Evolutionary conservation across 192 early-diverging fungal species (phyloP), one percentile per base, ranked within the genome.

Genomic region (Coemansia sp.): DNA sequence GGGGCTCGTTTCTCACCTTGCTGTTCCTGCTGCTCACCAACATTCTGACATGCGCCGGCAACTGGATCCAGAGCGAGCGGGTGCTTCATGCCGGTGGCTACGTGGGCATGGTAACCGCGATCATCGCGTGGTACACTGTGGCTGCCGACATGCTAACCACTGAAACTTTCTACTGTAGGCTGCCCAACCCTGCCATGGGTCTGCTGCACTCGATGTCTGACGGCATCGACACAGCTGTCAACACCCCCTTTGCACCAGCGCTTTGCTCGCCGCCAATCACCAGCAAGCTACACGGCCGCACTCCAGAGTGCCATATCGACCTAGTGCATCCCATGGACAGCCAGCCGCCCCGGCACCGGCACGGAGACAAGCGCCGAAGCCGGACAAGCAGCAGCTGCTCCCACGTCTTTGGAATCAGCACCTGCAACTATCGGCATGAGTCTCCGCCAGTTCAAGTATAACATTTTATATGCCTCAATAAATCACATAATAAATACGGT

Each of bases 401-500:
- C 17, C 20, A 30, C 45, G 14, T 23, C 5, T 28, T 26, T 15
- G 26, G 45, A 21, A 11, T 36, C 26, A 8, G 26, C 37, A 41
- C 9, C 51, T 45, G 43, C 43, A 45, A 10, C 10, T 11, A 20
- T 45, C 3, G 38, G 38, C 38, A 39, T 39, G 38, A 6, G 50
- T 20, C 16, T 17, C 50, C 23, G 23, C 23, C 23, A 26, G 23
- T 4, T 4, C 23, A 26, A 26, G 23, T 26, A 26, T 26, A 26
- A 4, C 2, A 26, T 1, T 26, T 26, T 26, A 26, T 26, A 6
- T 16, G 44, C n/a, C n/a, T n/a, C n/a, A n/a, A 5, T 12, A 7
- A 26, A 28, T 56, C 82, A 86, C 85, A 86, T 85, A 46, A 81
- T 77, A 59, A 86, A 86, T n/a, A 69, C 23, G n/a, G 82, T 79